These are phyloP conservation scores for Ustilago esculenta DNA, from an alignment of 1,284 basidiomycete genomes.

Conservation along the genomic window DNA sequence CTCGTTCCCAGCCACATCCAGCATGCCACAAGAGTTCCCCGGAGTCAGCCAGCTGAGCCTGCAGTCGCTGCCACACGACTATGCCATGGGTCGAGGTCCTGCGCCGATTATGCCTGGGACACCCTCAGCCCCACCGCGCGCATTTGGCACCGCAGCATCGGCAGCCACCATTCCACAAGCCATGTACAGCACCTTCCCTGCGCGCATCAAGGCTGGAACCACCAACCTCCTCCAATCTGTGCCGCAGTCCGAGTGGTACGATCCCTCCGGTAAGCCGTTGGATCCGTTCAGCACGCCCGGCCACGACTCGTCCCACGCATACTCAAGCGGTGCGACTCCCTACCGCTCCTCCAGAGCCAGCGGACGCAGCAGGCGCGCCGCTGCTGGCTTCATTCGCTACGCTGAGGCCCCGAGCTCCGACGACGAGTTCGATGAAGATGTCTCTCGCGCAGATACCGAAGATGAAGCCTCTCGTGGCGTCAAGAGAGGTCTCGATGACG, in stretches of 20 bases:
- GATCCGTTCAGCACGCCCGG: constrained; percentile 29
- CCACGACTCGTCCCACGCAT: constrained; percentile 13
- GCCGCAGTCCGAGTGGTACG: constrained; percentile 50
- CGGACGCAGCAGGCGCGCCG: constrained; percentile 32
- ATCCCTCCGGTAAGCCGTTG: constrained; percentile 33
- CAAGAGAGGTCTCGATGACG: constrained; percentile 48
- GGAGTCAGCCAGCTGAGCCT: constrained; percentile 14
- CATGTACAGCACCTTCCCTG: constrained; percentile 82
- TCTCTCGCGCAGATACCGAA: constrained; percentile 22
- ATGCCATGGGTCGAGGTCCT: constrained; percentile 25
- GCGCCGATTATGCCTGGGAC: constrained; percentile 34
- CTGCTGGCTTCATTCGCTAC: constrained; percentile 49
- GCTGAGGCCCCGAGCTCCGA: constrained; percentile 54
- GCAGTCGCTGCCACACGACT: constrained; percentile 17
- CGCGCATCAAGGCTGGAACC: constrained; percentile 89
- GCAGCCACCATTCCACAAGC: constrained; percentile 73
- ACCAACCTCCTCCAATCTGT: constrained; percentile 93
- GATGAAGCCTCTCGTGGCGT: constrained; percentile 42
- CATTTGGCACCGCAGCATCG: constrained; percentile 30
- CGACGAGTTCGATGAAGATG: constrained; percentile 52
- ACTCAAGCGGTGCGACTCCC: constrained; percentile 4
- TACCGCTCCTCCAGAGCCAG: constrained; percentile 33
- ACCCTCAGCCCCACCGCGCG: constrained; percentile 25
- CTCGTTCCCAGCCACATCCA: constrained; percentile 4
- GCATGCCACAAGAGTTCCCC: constrained; percentile 9